Base-by-base conservation (phyloP, 352 stramenopile species). In the Globisporangium barbulae region DNA sequence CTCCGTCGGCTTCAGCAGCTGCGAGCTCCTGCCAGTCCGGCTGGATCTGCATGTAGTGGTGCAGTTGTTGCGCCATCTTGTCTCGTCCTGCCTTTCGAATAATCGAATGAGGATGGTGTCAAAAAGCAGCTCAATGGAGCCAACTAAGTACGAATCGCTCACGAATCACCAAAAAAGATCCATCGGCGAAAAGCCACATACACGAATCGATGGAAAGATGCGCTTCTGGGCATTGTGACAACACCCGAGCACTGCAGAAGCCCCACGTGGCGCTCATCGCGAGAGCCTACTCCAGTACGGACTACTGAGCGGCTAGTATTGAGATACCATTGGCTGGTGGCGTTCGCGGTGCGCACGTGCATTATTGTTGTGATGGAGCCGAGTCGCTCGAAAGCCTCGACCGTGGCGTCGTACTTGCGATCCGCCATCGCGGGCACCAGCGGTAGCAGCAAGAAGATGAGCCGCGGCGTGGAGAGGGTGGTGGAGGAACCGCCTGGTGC, bases 11-110 rank as follows among this genome's bases (percentile, higher is more conserved):
- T 4, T 33, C 15, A 3, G 52, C 28, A 1, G 31, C 33, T 0
- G 67, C 53, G 31, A 70, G 42, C 7, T 45, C 48, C 53, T 77
- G 54, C 83, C 83, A 92, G 65, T 92, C 81, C 12, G 76, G 69
- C 71, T 90, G 72, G 57, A 92, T 69, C 68, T 90, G 77, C 74
- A 89, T 74, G 74, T 87, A 89, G 31, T 67, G 53, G 60, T 52
- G 49, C 15, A 1, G 13, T 31, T 50, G 25, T 22, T 49, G 47
- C 53, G 53, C 15, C 12, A n/a, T 53, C 47, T 39, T 12, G 15
- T 49, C 33, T 52, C 39, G 19, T 13, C 22, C 47, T 52, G 13
- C 6, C 21, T 31, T 50, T 30, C 17, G 49, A 39, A 54, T 54
- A 28, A 55, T 53, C 48, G 48, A 33, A 35, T 53, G 48, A 17